Evolutionary conservation across 345 rosid species (phyloP).

Genomic region (Sisymbrium irio): DNA sequence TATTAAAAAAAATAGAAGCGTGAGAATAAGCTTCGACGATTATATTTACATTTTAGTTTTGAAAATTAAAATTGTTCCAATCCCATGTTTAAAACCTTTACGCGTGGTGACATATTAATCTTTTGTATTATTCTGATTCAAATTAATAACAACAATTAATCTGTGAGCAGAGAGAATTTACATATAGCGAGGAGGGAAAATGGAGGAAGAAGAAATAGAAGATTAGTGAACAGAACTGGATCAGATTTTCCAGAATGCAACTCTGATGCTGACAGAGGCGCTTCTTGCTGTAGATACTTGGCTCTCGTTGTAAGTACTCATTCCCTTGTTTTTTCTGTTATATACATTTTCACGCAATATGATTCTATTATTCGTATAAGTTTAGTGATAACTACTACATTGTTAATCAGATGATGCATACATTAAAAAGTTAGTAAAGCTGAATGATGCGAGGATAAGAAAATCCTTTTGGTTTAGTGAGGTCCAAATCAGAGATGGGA

Average conservation of each 20-base stretch:
- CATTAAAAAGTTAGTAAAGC: conserved; percentile 6
- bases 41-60: background rate
- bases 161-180: conserved; percentile 53
- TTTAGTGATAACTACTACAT: background rate
- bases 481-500: conserved; percentile 30
- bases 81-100: too few species aligned
- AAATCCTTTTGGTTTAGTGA: background rate
- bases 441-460: background rate
- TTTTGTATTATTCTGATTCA: background rate
- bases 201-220: conserved; percentile 24
- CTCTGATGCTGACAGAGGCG: conserved; percentile 43
- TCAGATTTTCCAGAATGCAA: conserved; percentile 39
- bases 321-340: background rate
- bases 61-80: background rate
- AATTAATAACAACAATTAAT: background rate
- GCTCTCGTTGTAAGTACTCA: conserved; percentile 56
- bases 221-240: conserved; percentile 11
- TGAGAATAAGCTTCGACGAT: background rate
- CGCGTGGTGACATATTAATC: background rate
- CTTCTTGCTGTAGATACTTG: conserved; percentile 54
- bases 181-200: conserved; percentile 37
- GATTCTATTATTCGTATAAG: background rate
- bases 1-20: background rate
- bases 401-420: background rate
- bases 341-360: background rate